Conservation (phyloP, 768 basidiomycete species). For the Lactifluus subvellereus region DNA sequence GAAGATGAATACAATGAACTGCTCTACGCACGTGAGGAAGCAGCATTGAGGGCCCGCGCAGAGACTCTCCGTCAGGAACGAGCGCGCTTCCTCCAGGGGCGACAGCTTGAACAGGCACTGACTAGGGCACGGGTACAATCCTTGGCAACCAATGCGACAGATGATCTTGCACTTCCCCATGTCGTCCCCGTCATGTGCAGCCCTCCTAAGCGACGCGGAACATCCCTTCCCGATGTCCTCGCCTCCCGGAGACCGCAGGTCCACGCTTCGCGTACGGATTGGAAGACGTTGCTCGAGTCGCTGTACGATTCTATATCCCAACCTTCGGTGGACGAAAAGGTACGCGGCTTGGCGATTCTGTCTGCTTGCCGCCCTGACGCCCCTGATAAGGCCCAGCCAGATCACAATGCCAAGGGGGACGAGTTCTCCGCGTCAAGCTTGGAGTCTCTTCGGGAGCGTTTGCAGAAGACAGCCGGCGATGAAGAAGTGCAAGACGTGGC, state of each 20-base stretch:
- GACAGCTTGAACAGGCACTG: neutral
- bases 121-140: neutral
- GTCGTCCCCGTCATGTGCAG: neutral
- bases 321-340: neutral
- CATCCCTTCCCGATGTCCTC: neutral
- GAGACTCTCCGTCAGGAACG: conserved; percentile 6
- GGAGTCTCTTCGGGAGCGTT: conserved; percentile 1
- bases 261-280: neutral
- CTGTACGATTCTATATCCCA: neutral
- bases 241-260: neutral
- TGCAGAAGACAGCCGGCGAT: neutral
- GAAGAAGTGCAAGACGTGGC: conserved; percentile 14
- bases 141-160: neutral
- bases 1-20: conserved; percentile 14
- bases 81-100: neutral
- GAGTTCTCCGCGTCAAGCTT: neutral
- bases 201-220: neutral
- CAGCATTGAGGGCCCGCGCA: neutral
- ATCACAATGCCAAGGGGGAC: neutral
- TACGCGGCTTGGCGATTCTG: neutral
- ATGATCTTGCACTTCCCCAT: neutral
- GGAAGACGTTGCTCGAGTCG: neutral
- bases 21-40: conserved; percentile 7
- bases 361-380: neutral
- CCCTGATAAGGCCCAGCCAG: neutral